Conservation (phyloP, 495 filamentous ascomycete species). For the Hypomontagnella monticulosa region DNA sequence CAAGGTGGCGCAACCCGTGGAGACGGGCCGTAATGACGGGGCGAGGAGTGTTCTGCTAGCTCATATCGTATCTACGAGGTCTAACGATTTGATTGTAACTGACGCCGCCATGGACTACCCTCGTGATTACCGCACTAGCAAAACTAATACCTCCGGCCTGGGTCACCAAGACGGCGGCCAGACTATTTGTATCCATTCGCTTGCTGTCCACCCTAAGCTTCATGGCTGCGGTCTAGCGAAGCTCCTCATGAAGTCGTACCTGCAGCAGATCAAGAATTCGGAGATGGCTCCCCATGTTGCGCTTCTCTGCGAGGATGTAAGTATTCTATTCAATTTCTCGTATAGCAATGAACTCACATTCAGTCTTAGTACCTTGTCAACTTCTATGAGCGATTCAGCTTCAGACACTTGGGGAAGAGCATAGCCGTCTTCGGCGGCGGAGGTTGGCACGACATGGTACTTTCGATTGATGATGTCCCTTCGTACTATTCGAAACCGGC, state of each 20-base stretch:
- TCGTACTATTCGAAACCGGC: constrained; percentile 1
- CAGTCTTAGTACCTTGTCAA: constrained; percentile 63
- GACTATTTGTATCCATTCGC: constrained; percentile 82
- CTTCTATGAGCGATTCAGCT: constrained; percentile 84
- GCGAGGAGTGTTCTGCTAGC: constrained; percentile 75
- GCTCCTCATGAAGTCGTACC: constrained; percentile 77
- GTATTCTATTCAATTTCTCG: constrained; percentile 19
- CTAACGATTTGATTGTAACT: constrained; percentile 66
- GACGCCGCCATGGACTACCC: constrained; percentile 83
- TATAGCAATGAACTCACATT: not conserved
- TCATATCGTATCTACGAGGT: constrained; percentile 82
- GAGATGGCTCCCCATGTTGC: constrained; percentile 76
- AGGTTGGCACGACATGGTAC: constrained; percentile 79
- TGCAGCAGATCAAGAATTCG: constrained; percentile 69
- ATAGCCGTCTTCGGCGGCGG: constrained; percentile 74
- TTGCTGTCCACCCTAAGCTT: constrained; percentile 79
- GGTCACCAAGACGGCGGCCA: constrained; percentile 76
- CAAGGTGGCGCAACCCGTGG: constrained; percentile 54
- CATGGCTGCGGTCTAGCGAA: constrained; percentile 80
- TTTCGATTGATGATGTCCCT: constrained; percentile 1
- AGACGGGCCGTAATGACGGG: constrained; percentile 57
- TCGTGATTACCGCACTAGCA: constrained; percentile 63
- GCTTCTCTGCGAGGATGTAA: constrained; percentile 77
- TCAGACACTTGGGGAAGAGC: constrained; percentile 73
- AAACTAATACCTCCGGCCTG: constrained; percentile 43